Percentiles rank a stretch among this genome's conserved stretches.
Conservation (phyloP, 2,329 filamentous ascomycete species). For the Fusarium sp. region DNA sequence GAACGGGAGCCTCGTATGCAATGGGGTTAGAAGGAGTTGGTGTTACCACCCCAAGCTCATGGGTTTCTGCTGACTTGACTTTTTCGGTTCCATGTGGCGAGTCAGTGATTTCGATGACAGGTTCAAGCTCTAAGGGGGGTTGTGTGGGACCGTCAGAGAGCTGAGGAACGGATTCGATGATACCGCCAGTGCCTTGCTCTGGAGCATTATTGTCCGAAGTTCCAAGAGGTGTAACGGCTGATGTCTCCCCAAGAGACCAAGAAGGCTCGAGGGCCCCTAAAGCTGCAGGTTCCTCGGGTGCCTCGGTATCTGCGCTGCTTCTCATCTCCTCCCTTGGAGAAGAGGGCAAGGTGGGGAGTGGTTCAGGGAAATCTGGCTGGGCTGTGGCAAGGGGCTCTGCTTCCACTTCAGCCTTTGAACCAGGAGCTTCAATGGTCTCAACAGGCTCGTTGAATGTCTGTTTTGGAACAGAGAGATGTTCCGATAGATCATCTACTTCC, state of each 20-base stretch:
- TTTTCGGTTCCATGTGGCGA: neutral
- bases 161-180: neutral
- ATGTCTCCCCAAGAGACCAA: neutral
- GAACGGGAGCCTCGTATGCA: neutral
- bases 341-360: neutral
- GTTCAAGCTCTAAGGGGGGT: neutral
- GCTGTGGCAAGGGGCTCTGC: neutral
- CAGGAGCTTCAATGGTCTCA: neutral
- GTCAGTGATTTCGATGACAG: neutral
- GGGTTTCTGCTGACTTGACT: neutral
- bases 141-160: neutral
- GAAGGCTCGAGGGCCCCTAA: neutral
- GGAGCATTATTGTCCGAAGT: neutral
- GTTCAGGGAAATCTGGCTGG: slow-evolving; percentile 4
- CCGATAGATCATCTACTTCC: neutral
- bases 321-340: slow-evolving; percentile 32
- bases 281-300: neutral
- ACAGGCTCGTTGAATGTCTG: neutral
- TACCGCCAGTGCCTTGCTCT: neutral
- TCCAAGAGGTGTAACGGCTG: neutral
- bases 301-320: slow-evolving; percentile 6
- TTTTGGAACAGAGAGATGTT: neutral
- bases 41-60: neutral
- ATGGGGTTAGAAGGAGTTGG: neutral
- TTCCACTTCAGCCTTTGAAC: neutral